Conservation (phyloP, 345 rosid species). For the Microcos paniculata region DNA sequence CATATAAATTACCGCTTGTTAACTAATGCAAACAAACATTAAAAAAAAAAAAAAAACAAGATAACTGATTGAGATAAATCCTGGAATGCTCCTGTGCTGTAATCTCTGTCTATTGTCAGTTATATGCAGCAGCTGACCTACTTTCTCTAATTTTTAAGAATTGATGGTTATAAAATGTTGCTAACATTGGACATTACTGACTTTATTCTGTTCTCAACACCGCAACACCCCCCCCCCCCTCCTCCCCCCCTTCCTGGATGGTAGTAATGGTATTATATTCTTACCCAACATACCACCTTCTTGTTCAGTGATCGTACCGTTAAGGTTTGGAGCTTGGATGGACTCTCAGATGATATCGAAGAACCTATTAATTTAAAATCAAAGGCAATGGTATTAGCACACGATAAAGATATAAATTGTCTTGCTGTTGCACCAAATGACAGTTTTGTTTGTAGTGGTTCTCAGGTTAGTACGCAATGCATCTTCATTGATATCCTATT, state of each 20-base stretch:
- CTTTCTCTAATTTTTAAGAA: not conserved
- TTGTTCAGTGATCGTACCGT: slow-evolving; percentile 85
- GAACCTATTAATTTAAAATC: slow-evolving; percentile 71
- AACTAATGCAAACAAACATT: not conserved
- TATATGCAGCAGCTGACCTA: not conserved
- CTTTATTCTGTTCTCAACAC: not conserved
- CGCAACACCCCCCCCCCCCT: too few relatives aligned
- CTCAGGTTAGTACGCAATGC: slow-evolving; percentile 58
- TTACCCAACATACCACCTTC: slow-evolving; percentile 6
- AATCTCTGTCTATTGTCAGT: not conserved
- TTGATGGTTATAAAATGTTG: not conserved
- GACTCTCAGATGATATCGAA: slow-evolving; percentile 50
- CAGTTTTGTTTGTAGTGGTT: slow-evolving; percentile 86
- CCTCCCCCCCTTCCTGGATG: not conserved
- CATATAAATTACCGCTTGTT: not conserved
- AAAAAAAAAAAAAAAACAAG: not conserved
- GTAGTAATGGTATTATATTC: not conserved
- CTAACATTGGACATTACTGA: not conserved
- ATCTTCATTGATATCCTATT: not conserved
- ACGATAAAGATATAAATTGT: slow-evolving; percentile 88
- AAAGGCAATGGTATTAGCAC: slow-evolving; percentile 92
- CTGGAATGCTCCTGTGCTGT: not conserved
- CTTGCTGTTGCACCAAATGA: slow-evolving; percentile 90
- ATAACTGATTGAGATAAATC: slow-evolving; percentile 5
- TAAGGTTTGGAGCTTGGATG: slow-evolving; percentile 88